Conservation (phyloP, 169 alveolate species). For the Plasmodium malariae region DNA sequence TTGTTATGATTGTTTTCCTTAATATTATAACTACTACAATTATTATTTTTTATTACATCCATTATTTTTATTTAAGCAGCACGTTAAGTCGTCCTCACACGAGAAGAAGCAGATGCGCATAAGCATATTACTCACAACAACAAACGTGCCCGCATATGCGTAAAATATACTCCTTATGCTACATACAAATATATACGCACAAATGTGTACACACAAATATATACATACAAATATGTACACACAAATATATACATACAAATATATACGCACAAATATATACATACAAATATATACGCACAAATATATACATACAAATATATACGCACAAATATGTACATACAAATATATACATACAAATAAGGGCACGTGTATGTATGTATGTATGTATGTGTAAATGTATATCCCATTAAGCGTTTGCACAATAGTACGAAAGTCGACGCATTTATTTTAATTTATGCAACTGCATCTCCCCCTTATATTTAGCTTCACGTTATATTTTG, state of each 20-base stretch:
- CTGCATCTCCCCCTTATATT: neutral
- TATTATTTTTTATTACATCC: slow-evolving; percentile 6
- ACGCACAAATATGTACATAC: neutral
- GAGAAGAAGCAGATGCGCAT: no score
- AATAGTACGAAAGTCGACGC: neutral
- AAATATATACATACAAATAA: neutral
- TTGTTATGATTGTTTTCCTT: slow-evolving; percentile 13
- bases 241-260: neutral
- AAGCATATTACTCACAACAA: no score
- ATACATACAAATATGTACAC: no score
- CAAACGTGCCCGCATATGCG: no score
- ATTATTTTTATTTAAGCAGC: slow-evolving; percentile 17
- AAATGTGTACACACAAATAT: no score
- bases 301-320: neutral
- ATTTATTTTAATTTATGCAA: neutral
- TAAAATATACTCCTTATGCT: no score
- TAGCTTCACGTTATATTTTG: neutral
- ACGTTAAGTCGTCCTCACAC: neutral
- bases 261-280: neutral
- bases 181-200: no score
- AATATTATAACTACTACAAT: neutral
- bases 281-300: no score
- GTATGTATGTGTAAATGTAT: neutral
- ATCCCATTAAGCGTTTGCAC: neutral
- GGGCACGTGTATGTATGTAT: neutral